Percentiles rank a stretch among this genome's conserved stretches.
These are phyloP conservation scores for Boletus sp. DNA, from an alignment of 768 basidiomycete species.

Conservation along the genomic window DNA sequence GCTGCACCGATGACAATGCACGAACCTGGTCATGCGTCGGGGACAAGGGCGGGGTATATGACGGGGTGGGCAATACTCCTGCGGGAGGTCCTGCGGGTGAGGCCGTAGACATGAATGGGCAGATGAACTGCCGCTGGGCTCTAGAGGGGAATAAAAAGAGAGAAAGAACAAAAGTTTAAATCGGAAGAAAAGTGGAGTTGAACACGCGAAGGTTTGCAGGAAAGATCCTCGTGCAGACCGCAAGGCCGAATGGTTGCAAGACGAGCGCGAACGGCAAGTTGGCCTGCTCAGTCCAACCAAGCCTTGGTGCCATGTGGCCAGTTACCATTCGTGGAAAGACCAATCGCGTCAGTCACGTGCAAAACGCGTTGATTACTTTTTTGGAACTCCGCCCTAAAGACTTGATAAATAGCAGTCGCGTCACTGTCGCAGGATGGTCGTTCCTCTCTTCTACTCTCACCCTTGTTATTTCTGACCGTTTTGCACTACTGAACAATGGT, in stretches of 20 bases:
- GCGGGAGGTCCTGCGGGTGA: conserved; percentile 33
- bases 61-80: conserved; percentile 32
- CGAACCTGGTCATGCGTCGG: conserved; percentile 73
- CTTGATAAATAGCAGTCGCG: conserved; percentile 33
- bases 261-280: background rate
- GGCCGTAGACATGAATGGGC: conserved; percentile 31
- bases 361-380: conserved; percentile 31
- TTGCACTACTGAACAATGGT: conserved; percentile 32
- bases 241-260: conserved; percentile 22
- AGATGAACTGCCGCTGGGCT: conserved; percentile 27
- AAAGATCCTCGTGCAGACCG: conserved; percentile 31
- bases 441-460: conserved; percentile 15
- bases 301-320: conserved; percentile 14
- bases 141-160: conserved; percentile 3
- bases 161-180: conserved; percentile 6
- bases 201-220: conserved; percentile 20
- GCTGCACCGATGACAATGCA: conserved; percentile 18
- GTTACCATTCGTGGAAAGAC: conserved; percentile 18
- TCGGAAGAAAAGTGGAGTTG: conserved; percentile 15
- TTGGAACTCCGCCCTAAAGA: conserved; percentile 31
- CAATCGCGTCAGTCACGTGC: conserved; percentile 33
- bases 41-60: conserved; percentile 42
- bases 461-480: conserved; percentile 13
- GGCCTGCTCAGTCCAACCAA: conserved; percentile 13
- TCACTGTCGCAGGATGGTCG: background rate